phyloP scores from a whole-genome alignment of 2,329 filamentous ascomycete species.

The Aspergillus ustus region DNA sequence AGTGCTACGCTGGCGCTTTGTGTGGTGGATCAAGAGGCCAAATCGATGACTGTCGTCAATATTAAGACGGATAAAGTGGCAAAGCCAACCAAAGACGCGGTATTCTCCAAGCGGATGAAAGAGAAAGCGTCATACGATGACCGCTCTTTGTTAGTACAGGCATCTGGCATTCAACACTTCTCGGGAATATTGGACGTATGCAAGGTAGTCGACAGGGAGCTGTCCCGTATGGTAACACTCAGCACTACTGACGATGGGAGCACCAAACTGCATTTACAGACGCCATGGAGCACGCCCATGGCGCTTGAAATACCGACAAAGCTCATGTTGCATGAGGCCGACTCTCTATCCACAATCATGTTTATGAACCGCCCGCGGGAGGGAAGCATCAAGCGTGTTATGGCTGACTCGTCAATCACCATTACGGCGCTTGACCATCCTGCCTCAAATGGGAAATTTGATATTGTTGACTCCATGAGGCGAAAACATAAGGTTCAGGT shows the following conservation, averaged over 20 bases:
- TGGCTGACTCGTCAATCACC: conserved; percentile 47
- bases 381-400: conserved; percentile 50
- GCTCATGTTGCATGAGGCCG: conserved; percentile 63
- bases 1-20: conserved; percentile 55
- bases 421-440: conserved; percentile 62
- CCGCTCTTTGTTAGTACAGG: conserved; percentile 38
- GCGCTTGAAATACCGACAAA: conserved; percentile 65
- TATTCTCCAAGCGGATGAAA: conserved; percentile 33
- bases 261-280: conserved; percentile 72
- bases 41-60: conserved; percentile 69
- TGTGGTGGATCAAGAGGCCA: conserved; percentile 71
- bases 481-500: conserved; percentile 70
- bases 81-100: conserved; percentile 31
- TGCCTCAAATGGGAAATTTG: conserved; percentile 64
- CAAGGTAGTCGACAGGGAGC: conserved; percentile 68
- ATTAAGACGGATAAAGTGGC: conserved; percentile 59
- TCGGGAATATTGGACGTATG: conserved; percentile 75
- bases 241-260: conserved; percentile 67
- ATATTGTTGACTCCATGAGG: conserved; percentile 67
- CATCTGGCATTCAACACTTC: conserved; percentile 59
- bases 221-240: conserved; percentile 72
- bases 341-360: conserved; percentile 62
- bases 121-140: conserved; percentile 26
- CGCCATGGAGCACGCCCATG: conserved; percentile 74
- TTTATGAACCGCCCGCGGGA: conserved; percentile 59